phyloP scores from a whole-genome alignment of 1,139 yeast genomes.

The Sugiyamaella paludigena region DNA sequence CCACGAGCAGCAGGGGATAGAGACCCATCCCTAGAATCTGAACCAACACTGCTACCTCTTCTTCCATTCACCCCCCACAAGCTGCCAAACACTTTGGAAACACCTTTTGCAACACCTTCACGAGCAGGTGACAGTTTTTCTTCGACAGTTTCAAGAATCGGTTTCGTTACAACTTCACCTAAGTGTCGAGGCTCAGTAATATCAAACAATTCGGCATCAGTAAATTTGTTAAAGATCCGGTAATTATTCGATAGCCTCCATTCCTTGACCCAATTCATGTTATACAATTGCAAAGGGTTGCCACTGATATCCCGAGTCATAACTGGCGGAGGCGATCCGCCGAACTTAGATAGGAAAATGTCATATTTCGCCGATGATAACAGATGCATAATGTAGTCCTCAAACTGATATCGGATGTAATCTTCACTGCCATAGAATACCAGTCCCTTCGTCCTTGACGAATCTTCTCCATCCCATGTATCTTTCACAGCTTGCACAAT shows the following conservation, averaged over 20 bases:
- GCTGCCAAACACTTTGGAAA: constrained; percentile 31
- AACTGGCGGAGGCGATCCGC: constrained; percentile 39
- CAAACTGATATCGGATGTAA: constrained; percentile 81
- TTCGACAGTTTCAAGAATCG: neutral
- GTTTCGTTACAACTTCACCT: constrained; percentile 23
- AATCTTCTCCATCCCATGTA: constrained; percentile 46
- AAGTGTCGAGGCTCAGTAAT: constrained; percentile 79
- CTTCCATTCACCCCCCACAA: no score
- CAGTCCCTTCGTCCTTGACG: constrained; percentile 46
- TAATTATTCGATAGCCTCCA: constrained; percentile 73
- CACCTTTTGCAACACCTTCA: constrained; percentile 31
- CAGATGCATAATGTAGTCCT: constrained; percentile 79
- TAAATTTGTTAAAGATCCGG: constrained; percentile 62
- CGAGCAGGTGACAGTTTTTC: constrained; percentile 8
- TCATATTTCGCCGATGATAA: constrained; percentile 70
- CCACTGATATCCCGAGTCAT: constrained; percentile 37
- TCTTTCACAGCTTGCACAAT: constrained; percentile 41
- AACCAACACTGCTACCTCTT: neutral
- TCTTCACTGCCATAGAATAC: constrained; percentile 80
- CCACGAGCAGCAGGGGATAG: neutral
- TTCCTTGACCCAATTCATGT: constrained; percentile 51
- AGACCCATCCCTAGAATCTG: neutral
- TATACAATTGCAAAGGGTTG: constrained; percentile 51
- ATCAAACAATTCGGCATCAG: constrained; percentile 89
- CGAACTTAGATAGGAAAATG: constrained; percentile 49